A percentile compares a stretch with the other conserved stretches of the same genome.
These are phyloP conservation scores for Bacidia rubella DNA, from an alignment of 495 filamentous ascomycete genomes.

Conservation along the genomic window DNA sequence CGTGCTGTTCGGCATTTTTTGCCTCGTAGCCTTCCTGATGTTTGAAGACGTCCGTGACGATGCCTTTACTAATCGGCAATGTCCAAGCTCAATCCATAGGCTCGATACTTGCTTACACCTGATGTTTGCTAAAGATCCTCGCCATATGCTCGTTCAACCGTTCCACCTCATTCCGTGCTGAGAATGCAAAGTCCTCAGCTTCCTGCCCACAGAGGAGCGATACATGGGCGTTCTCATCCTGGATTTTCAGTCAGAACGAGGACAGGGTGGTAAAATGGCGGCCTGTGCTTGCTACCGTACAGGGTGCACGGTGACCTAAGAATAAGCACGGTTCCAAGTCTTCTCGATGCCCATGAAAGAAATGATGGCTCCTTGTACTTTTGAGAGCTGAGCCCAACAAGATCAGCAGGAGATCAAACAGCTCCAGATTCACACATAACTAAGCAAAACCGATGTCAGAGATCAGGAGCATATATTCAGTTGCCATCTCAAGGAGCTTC, in stretches of 20 bases:
- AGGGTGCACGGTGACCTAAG: too few relatives aligned
- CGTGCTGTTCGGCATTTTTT: slow-evolving; percentile 79
- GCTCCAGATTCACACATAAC: too few relatives aligned
- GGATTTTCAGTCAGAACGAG: slow-evolving; percentile 52
- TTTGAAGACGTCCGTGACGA: slow-evolving; percentile 94
- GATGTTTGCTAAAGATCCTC: slow-evolving; percentile 75
- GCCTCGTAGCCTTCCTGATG: slow-evolving; percentile 82
- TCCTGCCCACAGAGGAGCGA: slow-evolving; percentile 52
- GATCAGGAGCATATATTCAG: too few relatives aligned
- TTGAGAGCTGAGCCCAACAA: too few relatives aligned
- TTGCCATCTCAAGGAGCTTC: too few relatives aligned
- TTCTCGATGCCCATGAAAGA: too few relatives aligned
- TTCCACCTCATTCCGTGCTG: slow-evolving; percentile 78
- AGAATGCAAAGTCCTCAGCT: slow-evolving; percentile 77
- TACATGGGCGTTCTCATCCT: slow-evolving; percentile 52
- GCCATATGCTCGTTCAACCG: slow-evolving; percentile 97
- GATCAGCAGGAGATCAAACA: too few relatives aligned
- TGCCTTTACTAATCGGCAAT: slow-evolving; percentile 50
- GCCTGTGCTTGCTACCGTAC: slow-evolving; percentile 33
- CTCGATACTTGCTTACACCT: slow-evolving; percentile 41
- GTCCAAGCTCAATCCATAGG: slow-evolving; percentile 25
- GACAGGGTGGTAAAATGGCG: slow-evolving; percentile 54
- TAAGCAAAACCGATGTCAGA: too few relatives aligned
- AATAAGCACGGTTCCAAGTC: too few relatives aligned
- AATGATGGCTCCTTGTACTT: too few relatives aligned